Evolutionary conservation across 495 filamentous ascomycete species (phyloP), one percentile per base, ranked within the genome.

Genomic region (Penicilliopsis zonata): DNA sequence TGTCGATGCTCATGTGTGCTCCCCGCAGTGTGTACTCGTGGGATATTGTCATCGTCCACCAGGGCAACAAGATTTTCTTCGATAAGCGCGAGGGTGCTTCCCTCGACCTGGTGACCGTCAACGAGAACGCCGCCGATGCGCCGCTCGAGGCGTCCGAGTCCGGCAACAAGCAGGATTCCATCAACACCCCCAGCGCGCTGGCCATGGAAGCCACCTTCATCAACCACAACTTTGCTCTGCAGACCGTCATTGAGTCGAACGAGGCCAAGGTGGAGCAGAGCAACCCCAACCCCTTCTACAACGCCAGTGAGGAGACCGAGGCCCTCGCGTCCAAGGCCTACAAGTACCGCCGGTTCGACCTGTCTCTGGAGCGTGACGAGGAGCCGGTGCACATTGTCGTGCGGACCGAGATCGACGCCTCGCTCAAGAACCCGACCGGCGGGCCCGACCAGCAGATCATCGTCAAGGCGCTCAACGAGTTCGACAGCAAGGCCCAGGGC

Each of bases 1-100:
- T 98, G 31, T 94, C 86, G 34, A 95, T 95, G 88, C 78, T 98
- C 44, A 98, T 98, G 90, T 96, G 92, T 59, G 77, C 90, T 13
- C 81, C 92, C 23, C 78, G 90, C 34, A 90, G 82, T 22, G 82
- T 98, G 28, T 94, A 95, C 69, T 84, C 86, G 9, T 98, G 90
- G 90, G 90, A 98, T 59, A 77, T 98, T 37, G 80, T 98, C 50
- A 88, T 98, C 40, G 60, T 80, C 32, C 73, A 79, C 44, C 82
- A 88, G 52, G 84, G 81, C 52, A 82, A 86, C 76, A 95, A 95
- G 71, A 72, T 98, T 57, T 98, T 81, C 72, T 79, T 98, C 42
- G 90, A 98, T 71, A 98, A 98, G 75, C 82, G 90, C 35, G 86
- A 94, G 34, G 83, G 82, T 36, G 80, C 85, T 22, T 79, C 78